phyloP scores from a whole-genome alignment of 2,329 filamentous ascomycete genomes.

The Dothideomycetes sp. region DNA sequence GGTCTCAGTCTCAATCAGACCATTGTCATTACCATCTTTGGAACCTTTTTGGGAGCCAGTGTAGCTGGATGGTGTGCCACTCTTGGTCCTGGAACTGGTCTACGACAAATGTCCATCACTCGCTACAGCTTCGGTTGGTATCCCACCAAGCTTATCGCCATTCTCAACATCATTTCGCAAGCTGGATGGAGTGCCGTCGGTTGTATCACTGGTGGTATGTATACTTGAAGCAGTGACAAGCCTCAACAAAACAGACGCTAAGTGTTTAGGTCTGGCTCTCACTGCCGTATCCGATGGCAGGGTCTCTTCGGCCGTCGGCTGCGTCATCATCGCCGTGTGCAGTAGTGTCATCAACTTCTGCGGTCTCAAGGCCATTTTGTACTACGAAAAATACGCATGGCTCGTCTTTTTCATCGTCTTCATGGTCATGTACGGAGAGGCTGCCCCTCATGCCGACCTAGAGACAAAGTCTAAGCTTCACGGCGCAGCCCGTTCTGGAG shows the following conservation, averaged over 20 bases:
- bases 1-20: constrained; percentile 37
- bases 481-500: constrained; percentile 21
- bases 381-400: constrained; percentile 43
- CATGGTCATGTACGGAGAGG: constrained; percentile 40
- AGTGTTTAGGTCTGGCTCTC: constrained; percentile 25
- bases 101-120: constrained; percentile 37
- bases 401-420: constrained; percentile 40
- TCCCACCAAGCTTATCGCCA: constrained; percentile 39
- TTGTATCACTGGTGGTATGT: constrained; percentile 33
- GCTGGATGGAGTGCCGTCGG: constrained; percentile 35
- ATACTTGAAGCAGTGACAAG: not conserved
- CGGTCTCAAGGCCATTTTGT: constrained; percentile 36
- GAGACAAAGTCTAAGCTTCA: constrained; percentile 23
- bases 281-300: constrained; percentile 34
- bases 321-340: constrained; percentile 34
- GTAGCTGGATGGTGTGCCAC: constrained; percentile 27
- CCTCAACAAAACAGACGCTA: not conserved
- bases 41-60: constrained; percentile 24
- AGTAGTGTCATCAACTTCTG: constrained; percentile 31
- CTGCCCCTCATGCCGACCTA: constrained; percentile 36
- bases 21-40: constrained; percentile 25
- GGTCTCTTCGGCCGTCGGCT: constrained; percentile 36
- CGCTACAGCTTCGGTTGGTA: constrained; percentile 44
- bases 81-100: constrained; percentile 26
- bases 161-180: constrained; percentile 40